A percentile compares a stretch with the other conserved stretches of the same genome.
These are phyloP conservation scores for Cordia subcordata DNA, from an alignment of 257 asterid genomes.

Conservation along the genomic window DNA sequence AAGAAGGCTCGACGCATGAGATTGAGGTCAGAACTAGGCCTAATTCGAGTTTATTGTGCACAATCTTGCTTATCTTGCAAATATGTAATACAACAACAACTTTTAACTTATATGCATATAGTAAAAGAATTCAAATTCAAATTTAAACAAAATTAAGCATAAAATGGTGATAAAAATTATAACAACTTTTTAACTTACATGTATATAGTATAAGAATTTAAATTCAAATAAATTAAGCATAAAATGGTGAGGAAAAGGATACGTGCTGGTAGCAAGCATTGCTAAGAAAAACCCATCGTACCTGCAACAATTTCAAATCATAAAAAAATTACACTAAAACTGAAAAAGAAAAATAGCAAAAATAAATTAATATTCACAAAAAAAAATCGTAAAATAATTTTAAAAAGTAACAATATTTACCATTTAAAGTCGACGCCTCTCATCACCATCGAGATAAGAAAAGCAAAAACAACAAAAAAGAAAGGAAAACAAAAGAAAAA, in stretches of 20 bases:
- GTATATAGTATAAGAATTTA: no score
- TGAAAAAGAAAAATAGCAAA: background rate
- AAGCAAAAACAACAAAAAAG: no score
- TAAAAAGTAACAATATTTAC: slow-evolving; percentile 27
- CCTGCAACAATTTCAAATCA: slow-evolving; percentile 50
- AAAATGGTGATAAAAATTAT: slow-evolving; percentile 16
- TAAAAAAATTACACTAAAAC: slow-evolving; percentile 11
- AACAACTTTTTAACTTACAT: no score
- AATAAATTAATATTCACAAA: background rate
- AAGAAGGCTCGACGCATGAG: no score
- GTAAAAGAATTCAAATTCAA: no score
- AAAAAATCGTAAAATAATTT: background rate
- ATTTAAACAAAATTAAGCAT: background rate
- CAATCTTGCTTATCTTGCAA: no score
- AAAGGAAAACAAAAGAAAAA: no score
- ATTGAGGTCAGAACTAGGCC: no score
- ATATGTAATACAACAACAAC: no score
- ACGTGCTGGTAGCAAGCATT: slow-evolving; percentile 95
- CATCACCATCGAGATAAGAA: slow-evolving; percentile 52
- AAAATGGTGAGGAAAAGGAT: slow-evolving; percentile 44
- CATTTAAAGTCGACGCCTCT: slow-evolving; percentile 92
- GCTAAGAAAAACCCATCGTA: slow-evolving; percentile 98
- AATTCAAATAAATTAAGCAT: background rate
- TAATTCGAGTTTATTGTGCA: no score
- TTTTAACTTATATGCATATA: no score